These are phyloP conservation scores for Amanita inopinata DNA, from an alignment of 768 basidiomycete species.

Conservation along the genomic window DNA sequence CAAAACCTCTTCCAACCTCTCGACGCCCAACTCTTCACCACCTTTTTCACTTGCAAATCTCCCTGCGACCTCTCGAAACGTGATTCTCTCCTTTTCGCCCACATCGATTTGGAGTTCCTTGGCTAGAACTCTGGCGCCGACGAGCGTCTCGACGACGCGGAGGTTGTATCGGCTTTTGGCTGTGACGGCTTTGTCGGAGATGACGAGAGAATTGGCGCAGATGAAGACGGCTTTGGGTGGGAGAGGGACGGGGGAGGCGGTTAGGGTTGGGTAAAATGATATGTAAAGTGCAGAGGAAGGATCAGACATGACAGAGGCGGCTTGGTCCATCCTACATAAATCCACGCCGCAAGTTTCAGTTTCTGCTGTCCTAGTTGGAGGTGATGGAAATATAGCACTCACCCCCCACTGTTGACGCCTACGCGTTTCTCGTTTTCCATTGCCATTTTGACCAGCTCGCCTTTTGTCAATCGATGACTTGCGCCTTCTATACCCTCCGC, in stretches of 20 bases:
- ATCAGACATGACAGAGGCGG: slow-evolving; percentile 73
- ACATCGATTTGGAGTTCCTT: slow-evolving; percentile 40
- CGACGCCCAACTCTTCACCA: slow-evolving; percentile 30
- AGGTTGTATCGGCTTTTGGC: slow-evolving; percentile 80
- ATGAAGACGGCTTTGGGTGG: slow-evolving; percentile 52
- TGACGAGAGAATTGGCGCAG: slow-evolving; percentile 76
- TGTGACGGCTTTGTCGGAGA: slow-evolving; percentile 69
- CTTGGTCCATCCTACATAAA: slow-evolving; percentile 72
- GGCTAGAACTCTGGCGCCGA: slow-evolving; percentile 67
- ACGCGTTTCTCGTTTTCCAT: slow-evolving; percentile 83
- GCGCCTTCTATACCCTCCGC: slow-evolving; percentile 6
- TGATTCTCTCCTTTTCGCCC: slow-evolving; percentile 41
- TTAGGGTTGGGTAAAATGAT: slow-evolving; percentile 68
- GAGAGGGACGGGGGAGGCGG: slow-evolving; percentile 58
- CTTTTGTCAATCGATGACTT: slow-evolving; percentile 38
- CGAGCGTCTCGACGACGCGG: slow-evolving; percentile 85
- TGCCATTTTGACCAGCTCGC: slow-evolving; percentile 66
- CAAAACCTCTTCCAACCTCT: slow-evolving; percentile 36
- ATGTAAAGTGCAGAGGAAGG: slow-evolving; percentile 69
- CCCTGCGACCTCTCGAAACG: slow-evolving; percentile 58
- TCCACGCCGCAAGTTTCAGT: neutral
- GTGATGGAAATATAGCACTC: slow-evolving; percentile 15
- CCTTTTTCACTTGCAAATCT: slow-evolving; percentile 36
- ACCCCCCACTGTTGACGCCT: slow-evolving; percentile 77
- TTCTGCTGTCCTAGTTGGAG: slow-evolving; percentile 9